Percentiles rank a stretch among this genome's conserved stretches.
These are phyloP conservation scores for Nannizziopsis barbatae DNA, from an alignment of 2,329 filamentous ascomycete genomes.

Conservation along the genomic window DNA sequence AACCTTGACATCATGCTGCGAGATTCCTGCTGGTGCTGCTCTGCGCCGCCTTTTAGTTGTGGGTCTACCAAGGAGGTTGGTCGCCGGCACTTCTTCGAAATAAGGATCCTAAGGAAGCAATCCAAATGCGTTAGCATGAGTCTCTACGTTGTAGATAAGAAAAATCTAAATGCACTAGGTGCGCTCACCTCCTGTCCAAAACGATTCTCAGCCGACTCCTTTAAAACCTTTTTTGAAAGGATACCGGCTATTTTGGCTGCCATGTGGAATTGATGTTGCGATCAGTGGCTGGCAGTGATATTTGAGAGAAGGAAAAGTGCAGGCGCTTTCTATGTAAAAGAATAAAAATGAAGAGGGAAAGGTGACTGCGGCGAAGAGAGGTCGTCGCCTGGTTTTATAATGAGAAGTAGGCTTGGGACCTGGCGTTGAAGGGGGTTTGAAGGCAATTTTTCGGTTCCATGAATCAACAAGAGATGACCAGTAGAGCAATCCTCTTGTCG, in stretches of 20 bases:
- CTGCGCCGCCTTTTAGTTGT: conserved; percentile 79
- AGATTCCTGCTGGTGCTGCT: conserved; percentile 70
- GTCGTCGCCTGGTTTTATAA: not conserved
- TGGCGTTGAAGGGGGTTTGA: no score
- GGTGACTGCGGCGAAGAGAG: not conserved
- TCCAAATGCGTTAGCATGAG: conserved; percentile 10
- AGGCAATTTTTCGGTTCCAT: no score
- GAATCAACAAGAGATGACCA: no score
- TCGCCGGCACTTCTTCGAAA: conserved; percentile 70
- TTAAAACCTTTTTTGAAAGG: conserved; percentile 28
- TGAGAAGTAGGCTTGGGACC: no score
- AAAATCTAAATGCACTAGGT: not conserved
- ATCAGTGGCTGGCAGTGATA: not conserved
- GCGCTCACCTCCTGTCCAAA: conserved; percentile 33
- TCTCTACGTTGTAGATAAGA: not conserved
- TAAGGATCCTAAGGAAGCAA: conserved; percentile 63
- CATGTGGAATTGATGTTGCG: conserved; percentile 11
- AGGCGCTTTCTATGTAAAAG: no score
- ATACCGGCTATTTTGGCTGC: conserved; percentile 17
- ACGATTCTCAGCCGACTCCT: conserved; percentile 31
- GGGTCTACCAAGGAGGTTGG: conserved; percentile 50
- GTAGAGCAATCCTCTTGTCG: no score
- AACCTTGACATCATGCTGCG: conserved; percentile 66
- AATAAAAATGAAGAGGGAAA: not conserved
- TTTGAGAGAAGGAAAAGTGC: no score